phyloP scores from a whole-genome alignment of 768 basidiomycete species.

The Neoboletus brunneissimus region DNA sequence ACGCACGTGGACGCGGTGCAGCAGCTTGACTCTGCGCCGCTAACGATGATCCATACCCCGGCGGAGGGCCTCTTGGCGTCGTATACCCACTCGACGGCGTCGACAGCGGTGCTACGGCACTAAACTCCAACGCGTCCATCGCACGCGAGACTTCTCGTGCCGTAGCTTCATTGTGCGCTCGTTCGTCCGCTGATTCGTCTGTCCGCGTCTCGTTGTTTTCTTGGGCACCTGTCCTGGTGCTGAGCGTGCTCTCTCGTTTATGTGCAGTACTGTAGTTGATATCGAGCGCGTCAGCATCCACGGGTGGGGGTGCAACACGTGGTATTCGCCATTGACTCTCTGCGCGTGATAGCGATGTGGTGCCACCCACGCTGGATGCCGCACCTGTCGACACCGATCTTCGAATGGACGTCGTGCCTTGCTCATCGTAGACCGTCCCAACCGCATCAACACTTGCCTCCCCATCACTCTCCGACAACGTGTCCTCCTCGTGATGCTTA shows the following conservation, averaged over 20 bases:
- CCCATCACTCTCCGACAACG: constrained; percentile 7
- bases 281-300: constrained; percentile 25
- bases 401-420: constrained; percentile 2
- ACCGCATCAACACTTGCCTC: constrained; percentile 4
- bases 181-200: constrained; percentile 43
- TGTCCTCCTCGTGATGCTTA: constrained; percentile 16
- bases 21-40: constrained; percentile 1
- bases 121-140: constrained; percentile 53
- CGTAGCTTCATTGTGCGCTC: constrained; percentile 59
- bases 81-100: constrained; percentile 12
- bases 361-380: not conserved
- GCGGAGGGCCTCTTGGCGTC: constrained; percentile 16
- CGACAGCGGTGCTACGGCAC: constrained; percentile 21
- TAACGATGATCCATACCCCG: constrained; percentile 1
- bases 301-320: constrained; percentile 40
- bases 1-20: not conserved
- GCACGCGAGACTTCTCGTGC: constrained; percentile 67
- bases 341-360: constrained; percentile 10
- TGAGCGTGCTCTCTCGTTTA: constrained; percentile 4
- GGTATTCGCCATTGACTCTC: constrained; percentile 29
- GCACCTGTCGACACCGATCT: constrained; percentile 9
- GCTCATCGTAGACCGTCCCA: not conserved
- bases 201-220: constrained; percentile 17
- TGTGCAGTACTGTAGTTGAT: not conserved
- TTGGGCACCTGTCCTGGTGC: not conserved